Conservation (phyloP, 1,139 yeast genomes). For the Saccharomyces hybrid region DNA sequence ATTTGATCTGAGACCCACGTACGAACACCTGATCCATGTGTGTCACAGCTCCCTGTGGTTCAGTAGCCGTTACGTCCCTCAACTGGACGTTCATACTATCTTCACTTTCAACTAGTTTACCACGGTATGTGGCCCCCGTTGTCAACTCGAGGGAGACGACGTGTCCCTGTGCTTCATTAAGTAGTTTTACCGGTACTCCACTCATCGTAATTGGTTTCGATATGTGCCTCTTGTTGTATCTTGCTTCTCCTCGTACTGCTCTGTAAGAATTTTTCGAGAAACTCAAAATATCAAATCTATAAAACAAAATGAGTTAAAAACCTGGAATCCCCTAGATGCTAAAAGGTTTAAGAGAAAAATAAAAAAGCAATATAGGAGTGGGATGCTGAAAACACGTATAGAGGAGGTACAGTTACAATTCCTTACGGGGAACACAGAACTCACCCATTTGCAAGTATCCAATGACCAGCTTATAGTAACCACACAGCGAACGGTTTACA, state of each 20-base stretch:
- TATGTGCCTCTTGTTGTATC: background rate
- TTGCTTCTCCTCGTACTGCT: background rate
- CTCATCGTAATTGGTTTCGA: constrained; percentile 14
- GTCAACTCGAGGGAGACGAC: constrained; percentile 72
- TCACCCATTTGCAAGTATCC: background rate
- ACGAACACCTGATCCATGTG: constrained; percentile 82
- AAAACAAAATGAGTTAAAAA: background rate
- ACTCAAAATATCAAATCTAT: background rate
- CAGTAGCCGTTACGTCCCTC: constrained; percentile 73
- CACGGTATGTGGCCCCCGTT: constrained; percentile 82
- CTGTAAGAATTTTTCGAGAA: background rate
- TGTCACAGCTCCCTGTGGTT: constrained; percentile 63
- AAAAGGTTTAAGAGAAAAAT: background rate
- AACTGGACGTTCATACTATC: constrained; percentile 93
- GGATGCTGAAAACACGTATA: background rate
- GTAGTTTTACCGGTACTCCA: constrained; percentile 73
- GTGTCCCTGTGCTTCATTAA: constrained; percentile 89
- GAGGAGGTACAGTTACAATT: background rate
- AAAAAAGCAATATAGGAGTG: background rate
- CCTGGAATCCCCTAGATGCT: background rate
- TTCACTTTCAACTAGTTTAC: constrained; percentile 66
- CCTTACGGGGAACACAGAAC: background rate
- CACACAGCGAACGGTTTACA: background rate
- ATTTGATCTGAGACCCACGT: constrained; percentile 83
- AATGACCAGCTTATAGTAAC: background rate